Percentiles rank a stretch among this genome's conserved stretches.
These are phyloP conservation scores for Trichoderma sp. DNA, from an alignment of 2,329 filamentous ascomycete genomes.

Conservation along the genomic window DNA sequence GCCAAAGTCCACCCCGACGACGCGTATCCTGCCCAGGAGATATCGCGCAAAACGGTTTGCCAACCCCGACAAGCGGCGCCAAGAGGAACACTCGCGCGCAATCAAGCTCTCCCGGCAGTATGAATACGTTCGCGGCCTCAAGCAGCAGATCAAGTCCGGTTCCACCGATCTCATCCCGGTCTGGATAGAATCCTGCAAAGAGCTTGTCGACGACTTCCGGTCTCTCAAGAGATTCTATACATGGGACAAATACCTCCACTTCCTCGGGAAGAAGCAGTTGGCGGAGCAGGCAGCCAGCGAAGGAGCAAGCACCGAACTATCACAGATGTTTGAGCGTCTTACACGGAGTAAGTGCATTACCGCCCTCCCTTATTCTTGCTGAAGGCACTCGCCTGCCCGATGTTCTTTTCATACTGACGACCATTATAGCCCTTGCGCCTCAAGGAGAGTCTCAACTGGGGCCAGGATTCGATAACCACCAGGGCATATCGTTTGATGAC, in stretches of 20 bases:
- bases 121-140: slow-evolving; percentile 48
- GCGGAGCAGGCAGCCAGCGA: slow-evolving; percentile 32
- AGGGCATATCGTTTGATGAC: slow-evolving; percentile 76
- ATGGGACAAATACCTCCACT: slow-evolving; percentile 66
- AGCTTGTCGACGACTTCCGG: slow-evolving; percentile 65
- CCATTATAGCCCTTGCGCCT: slow-evolving; percentile 40
- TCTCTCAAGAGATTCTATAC: slow-evolving; percentile 66
- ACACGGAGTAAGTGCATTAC: slow-evolving; percentile 51
- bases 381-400: neutral
- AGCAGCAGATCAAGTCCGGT: slow-evolving; percentile 46
- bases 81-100: slow-evolving; percentile 49
- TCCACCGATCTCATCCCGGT: slow-evolving; percentile 48
- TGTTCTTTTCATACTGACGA: neutral
- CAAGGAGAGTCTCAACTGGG: slow-evolving; percentile 32
- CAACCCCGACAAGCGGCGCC: slow-evolving; percentile 48
- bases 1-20: slow-evolving; percentile 1
- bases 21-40: slow-evolving; percentile 41
- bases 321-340: slow-evolving; percentile 59
- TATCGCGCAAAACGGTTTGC: slow-evolving; percentile 53
- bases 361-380: neutral
- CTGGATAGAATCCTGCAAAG: slow-evolving; percentile 63
- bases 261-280: slow-evolving; percentile 48
- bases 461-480: slow-evolving; percentile 54
- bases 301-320: slow-evolving; percentile 49
- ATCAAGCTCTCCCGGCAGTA: slow-evolving; percentile 48